A percentile compares a stretch with the other conserved stretches of the same genome.
Conservation (phyloP, 2,329 filamentous ascomycete species). For the Talaromyces sp. region DNA sequence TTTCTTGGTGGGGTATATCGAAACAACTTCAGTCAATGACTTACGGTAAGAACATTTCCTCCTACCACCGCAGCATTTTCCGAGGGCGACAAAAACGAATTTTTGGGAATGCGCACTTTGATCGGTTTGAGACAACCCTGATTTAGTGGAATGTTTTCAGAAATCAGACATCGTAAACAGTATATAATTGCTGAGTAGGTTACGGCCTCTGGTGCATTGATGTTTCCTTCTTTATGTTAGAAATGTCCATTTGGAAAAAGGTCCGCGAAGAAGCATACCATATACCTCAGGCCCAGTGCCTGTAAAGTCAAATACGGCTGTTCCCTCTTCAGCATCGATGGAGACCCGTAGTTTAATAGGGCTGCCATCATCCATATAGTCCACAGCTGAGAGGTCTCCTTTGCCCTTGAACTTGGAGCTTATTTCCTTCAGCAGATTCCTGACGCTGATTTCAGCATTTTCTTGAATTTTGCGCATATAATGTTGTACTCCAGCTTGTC, state of each 20-base stretch:
- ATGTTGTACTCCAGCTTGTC: conserved; percentile 66
- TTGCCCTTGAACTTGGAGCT: conserved; percentile 61
- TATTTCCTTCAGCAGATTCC: conserved; percentile 64
- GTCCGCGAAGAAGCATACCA: conserved; percentile 37
- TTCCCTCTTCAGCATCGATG: conserved; percentile 66
- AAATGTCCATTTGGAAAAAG: neutral
- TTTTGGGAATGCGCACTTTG: conserved; percentile 63
- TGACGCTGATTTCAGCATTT: conserved; percentile 69
- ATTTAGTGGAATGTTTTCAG: conserved; percentile 74
- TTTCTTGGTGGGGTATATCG: neutral
- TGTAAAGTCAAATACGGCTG: conserved; percentile 69
- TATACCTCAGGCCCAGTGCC: conserved; percentile 76
- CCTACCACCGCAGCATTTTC: conserved; percentile 71
- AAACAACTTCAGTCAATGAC: conserved; percentile 2
- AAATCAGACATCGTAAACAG: conserved; percentile 70
- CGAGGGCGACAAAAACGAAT: conserved; percentile 67
- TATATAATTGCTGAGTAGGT: conserved; percentile 80
- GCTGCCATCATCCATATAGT: conserved; percentile 82
- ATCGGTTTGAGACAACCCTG: conserved; percentile 75
- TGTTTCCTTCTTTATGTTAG: conserved; percentile 48
- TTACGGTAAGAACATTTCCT: conserved; percentile 68
- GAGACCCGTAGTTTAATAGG: conserved; percentile 68
- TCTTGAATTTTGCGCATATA: conserved; percentile 77
- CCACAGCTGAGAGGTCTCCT: conserved; percentile 59
- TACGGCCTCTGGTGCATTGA: conserved; percentile 72